phyloP scores from a whole-genome alignment of 495 filamentous ascomycete species.

The Penicillium paxilli region DNA sequence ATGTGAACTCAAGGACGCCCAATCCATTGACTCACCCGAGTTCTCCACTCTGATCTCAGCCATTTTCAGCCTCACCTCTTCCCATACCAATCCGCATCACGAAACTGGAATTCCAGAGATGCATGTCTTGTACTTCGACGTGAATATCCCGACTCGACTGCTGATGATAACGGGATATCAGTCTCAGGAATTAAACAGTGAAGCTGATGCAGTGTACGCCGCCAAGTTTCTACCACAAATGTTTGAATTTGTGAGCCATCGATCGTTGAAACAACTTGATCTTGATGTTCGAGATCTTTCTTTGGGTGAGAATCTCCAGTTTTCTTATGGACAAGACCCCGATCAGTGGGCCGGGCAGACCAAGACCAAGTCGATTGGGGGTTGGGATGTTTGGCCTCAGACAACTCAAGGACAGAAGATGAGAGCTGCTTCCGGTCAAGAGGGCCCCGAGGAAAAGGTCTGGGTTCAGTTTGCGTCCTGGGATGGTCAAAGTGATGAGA shows the following conservation, averaged over 20 bases:
- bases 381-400: too few species aligned
- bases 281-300: constrained; percentile 2
- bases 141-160: constrained; percentile 2
- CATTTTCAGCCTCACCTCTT: constrained; percentile 1
- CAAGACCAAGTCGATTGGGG: too few species aligned
- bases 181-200: constrained; percentile 13
- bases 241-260: constrained; percentile 11
- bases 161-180: constrained; percentile 14
- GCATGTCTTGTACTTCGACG: constrained; percentile 12
- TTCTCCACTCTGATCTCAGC: constrained; percentile 4
- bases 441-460: too few species aligned
- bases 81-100: constrained; percentile 7
- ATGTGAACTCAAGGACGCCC: constrained; percentile 5
- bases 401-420: too few species aligned
- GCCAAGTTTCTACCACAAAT: constrained; percentile 2
- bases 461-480: too few species aligned
- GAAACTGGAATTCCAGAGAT: background rate
- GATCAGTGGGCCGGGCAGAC: too few species aligned
- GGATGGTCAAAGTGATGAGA: background rate
- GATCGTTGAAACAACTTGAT: constrained; percentile 6
- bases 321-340: constrained; percentile 1
- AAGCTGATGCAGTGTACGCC: constrained; percentile 11
- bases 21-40: background rate
- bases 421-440: too few species aligned
- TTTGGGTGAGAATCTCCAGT: background rate